A percentile compares a stretch with the other conserved stretches of the same genome.
Conservation (phyloP, 2,329 filamentous ascomycete genomes). For the Pezicula radicicola region DNA sequence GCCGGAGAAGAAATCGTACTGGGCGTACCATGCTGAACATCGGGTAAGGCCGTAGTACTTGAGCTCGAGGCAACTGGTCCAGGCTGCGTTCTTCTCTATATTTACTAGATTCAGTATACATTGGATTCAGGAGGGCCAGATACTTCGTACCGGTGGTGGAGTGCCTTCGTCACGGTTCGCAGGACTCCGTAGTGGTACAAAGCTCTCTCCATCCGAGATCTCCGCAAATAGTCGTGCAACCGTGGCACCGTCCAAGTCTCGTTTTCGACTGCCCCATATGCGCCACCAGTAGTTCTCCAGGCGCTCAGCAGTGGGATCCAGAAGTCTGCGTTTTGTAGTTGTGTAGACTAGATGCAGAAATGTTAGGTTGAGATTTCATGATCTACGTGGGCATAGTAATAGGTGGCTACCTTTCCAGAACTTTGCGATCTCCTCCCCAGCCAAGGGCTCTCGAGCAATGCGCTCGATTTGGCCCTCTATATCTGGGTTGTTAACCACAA, state of each 20-base stretch:
- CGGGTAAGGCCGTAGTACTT: slow-evolving; percentile 17
- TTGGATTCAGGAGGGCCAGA: slow-evolving; percentile 2
- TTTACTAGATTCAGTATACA: slow-evolving; percentile 20
- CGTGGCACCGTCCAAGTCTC: slow-evolving; percentile 47
- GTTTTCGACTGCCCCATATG: slow-evolving; percentile 51
- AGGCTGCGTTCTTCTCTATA: slow-evolving; percentile 17
- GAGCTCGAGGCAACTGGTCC: slow-evolving; percentile 14
- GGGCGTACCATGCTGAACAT: slow-evolving; percentile 10
- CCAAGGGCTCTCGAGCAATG: slow-evolving; percentile 34
- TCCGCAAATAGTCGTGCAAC: slow-evolving; percentile 55
- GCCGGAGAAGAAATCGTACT: slow-evolving; percentile 17
- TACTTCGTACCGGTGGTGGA: slow-evolving; percentile 39
- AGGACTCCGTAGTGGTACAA: slow-evolving; percentile 52
- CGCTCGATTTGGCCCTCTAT: slow-evolving; percentile 53
- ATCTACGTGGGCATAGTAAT: slow-evolving; percentile 4
- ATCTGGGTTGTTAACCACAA: slow-evolving; percentile 50
- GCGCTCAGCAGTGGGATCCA: slow-evolving; percentile 60
- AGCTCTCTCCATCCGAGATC: slow-evolving; percentile 55
- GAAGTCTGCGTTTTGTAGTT: slow-evolving; percentile 53
- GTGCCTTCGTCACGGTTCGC: slow-evolving; percentile 48
- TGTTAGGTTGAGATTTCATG: slow-evolving; percentile 11
- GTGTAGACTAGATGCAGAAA: slow-evolving; percentile 49
- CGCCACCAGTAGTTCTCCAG: slow-evolving; percentile 67
- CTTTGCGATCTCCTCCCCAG: slow-evolving; percentile 49
- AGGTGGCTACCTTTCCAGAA: slow-evolving; percentile 54